Base-by-base conservation (phyloP, 176 grass and related monocot species). In the Pontederia crassipes region DNA sequence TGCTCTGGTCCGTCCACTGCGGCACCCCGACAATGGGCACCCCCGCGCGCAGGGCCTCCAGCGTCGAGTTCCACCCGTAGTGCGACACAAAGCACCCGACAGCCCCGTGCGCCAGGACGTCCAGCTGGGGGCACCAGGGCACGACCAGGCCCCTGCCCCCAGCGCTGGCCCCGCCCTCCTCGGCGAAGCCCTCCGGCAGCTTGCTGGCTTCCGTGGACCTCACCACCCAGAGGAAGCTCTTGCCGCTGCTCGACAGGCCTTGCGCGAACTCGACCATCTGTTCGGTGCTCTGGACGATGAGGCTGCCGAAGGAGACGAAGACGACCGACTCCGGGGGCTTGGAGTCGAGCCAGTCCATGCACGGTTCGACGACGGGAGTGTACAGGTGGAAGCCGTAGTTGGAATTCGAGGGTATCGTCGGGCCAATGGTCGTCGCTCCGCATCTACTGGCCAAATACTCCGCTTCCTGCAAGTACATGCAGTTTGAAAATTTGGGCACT, bases 11-110 rank as follows among this genome's bases (percentile, higher is more conserved):
- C 20, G 68, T 57, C 68, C 49, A 57, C 40, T 15, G 28, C 52
- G 35, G 35, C 52, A 71, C 12, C 8, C 26, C 50, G 10, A 71
- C 54, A 55, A 59, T 59, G 8, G 53, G 52, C 54, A 58, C 53
- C 8, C 68, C 68, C 16, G 18, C 57, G 29, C 52, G 10, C 13
- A 71, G 1, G 8, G 17, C 71, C 20, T 74, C 71, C 9, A 74
- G 12, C 11, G 47, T 54, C 49, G 71, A 74, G 48, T 74, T 74
- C 71, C 71, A 74, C 5, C 71, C 71, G 8, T 58, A 74, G 52
- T 74, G 71, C 16, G 58, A 63, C 46, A 73, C 10, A 46, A 73
- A 73, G 16, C 70, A 73, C 0, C 70, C 70, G 9, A 73, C 18
- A 7, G 70, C 54, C 17, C 17, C n/a, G 48, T 71, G 50, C 4